Evolutionary conservation across 2,329 filamentous ascomycete genomes (phyloP).

Genomic region (Raffaelea arxii): DNA sequence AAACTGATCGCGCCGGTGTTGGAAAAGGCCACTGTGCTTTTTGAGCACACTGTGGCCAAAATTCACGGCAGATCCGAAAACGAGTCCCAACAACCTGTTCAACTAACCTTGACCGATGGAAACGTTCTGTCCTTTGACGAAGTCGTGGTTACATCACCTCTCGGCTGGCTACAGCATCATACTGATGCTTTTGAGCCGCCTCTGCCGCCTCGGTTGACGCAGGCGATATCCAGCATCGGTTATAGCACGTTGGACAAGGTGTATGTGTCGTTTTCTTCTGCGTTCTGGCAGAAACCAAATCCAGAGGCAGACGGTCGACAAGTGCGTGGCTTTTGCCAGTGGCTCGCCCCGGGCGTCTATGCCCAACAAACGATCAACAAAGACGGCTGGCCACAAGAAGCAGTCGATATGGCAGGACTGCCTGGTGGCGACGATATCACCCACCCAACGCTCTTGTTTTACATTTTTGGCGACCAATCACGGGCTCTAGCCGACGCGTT

Average conservation of each 20-base stretch:
- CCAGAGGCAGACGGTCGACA: slow-evolving; percentile 21
- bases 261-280: slow-evolving; percentile 59
- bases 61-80: slow-evolving; percentile 25
- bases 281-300: slow-evolving; percentile 58
- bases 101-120: no score
- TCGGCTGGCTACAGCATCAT: slow-evolving; percentile 59
- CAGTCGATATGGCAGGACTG: slow-evolving; percentile 66
- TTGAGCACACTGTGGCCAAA: slow-evolving; percentile 34
- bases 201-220: slow-evolving; percentile 44
- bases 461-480: slow-evolving; percentile 58
- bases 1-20: slow-evolving; percentile 48
- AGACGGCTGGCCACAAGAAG: slow-evolving; percentile 62
- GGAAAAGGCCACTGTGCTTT: slow-evolving; percentile 43
- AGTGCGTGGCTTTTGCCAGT: slow-evolving; percentile 63
- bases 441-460: slow-evolving; percentile 82
- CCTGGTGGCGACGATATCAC: slow-evolving; percentile 39
- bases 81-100: slow-evolving; percentile 19
- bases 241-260: slow-evolving; percentile 60
- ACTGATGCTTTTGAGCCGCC: slow-evolving; percentile 48
- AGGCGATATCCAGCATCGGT: slow-evolving; percentile 54
- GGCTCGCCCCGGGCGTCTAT: slow-evolving; percentile 59
- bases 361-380: slow-evolving; percentile 51
- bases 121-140: no score
- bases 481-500: slow-evolving; percentile 39
- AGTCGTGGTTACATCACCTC: slow-evolving; percentile 56